phyloP scores from a whole-genome alignment of 225 moss, liverwort and hornwort genomes.

The Antitrichia curtipendula region DNA sequence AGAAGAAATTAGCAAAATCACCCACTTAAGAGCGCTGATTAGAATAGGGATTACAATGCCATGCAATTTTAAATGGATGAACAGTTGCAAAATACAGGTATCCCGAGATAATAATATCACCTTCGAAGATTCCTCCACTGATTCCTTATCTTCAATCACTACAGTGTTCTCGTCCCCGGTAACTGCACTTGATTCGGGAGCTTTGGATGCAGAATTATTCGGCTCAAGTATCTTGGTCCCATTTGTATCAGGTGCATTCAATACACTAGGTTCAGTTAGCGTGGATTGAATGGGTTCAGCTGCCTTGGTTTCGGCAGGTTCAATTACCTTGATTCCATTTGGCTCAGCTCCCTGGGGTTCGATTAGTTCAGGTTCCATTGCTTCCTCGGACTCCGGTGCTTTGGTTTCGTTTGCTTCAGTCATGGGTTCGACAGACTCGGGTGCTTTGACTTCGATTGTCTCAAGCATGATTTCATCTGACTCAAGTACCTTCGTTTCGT shows the following conservation, averaged over 20 bases:
- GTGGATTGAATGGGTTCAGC: not conserved
- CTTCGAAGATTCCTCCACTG: slow-evolving; percentile 4
- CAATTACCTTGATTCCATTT: not conserved
- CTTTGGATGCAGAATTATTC: not conserved
- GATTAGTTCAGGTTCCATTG: not conserved
- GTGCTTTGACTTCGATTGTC: not conserved
- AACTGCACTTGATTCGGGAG: not conserved
- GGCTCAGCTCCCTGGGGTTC: not conserved
- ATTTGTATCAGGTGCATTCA: not conserved
- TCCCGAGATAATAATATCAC: not conserved
- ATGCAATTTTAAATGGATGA: not conserved
- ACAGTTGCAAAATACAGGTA: not conserved
- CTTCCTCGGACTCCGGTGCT: not conserved
- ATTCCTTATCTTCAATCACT: not conserved
- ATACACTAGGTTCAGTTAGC: not conserved
- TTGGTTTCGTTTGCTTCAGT: not conserved
- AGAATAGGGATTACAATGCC: not conserved
- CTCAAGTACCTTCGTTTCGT: not conserved
- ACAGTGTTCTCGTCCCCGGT: not conserved
- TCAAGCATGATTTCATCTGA: slow-evolving; percentile 16
- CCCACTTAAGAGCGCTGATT: not conserved
- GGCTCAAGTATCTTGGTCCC: not conserved
- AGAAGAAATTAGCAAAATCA: not conserved
- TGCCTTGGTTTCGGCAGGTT: not conserved
- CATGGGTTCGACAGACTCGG: not conserved